Percentiles rank a stretch among this genome's conserved stretches.
Conservation (phyloP, 768 basidiomycete species). For the Naganishia vaughanmartiniae region DNA sequence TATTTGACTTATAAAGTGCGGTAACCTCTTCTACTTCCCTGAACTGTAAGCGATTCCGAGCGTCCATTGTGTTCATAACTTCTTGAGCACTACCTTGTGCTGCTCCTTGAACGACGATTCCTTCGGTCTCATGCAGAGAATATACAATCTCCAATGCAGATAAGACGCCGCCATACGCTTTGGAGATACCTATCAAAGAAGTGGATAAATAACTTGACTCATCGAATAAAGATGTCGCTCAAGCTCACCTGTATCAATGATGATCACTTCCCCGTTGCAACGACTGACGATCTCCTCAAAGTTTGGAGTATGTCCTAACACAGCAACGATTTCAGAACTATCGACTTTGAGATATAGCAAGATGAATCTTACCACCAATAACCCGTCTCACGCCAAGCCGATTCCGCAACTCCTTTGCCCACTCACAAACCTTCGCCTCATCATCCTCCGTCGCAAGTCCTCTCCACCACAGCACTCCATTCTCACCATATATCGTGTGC, state of each 20-base stretch:
- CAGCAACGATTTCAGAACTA: no score
- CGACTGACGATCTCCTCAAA: constrained; percentile 81
- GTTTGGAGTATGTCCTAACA: constrained; percentile 80
- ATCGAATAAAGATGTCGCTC: constrained; percentile 50
- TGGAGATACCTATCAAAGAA: constrained; percentile 71
- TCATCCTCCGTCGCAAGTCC: constrained; percentile 82
- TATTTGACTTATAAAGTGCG: constrained; percentile 59
- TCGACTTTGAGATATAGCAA: no score
- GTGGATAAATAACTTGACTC: constrained; percentile 6
- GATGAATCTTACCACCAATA: constrained; percentile 60
- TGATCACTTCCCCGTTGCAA: constrained; percentile 87
- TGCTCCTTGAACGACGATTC: no score
- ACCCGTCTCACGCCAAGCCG: constrained; percentile 79
- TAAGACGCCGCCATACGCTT: constrained; percentile 88
- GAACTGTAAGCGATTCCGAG: constrained; percentile 52
- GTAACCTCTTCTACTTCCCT: constrained; percentile 63
- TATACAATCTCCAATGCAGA: constrained; percentile 86
- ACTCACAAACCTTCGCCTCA: constrained; percentile 62
- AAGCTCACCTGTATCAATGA: constrained; percentile 75
- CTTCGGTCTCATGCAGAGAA: constrained; percentile 62
- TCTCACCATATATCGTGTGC: constrained; percentile 65
- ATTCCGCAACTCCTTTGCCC: constrained; percentile 68
- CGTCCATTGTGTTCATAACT: background rate
- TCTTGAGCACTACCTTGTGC: background rate
- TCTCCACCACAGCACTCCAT: constrained; percentile 92